These are phyloP conservation scores for Phoenix dactylifera DNA, from an alignment of 176 grass and related monocot genomes.

Conservation along the genomic window DNA sequence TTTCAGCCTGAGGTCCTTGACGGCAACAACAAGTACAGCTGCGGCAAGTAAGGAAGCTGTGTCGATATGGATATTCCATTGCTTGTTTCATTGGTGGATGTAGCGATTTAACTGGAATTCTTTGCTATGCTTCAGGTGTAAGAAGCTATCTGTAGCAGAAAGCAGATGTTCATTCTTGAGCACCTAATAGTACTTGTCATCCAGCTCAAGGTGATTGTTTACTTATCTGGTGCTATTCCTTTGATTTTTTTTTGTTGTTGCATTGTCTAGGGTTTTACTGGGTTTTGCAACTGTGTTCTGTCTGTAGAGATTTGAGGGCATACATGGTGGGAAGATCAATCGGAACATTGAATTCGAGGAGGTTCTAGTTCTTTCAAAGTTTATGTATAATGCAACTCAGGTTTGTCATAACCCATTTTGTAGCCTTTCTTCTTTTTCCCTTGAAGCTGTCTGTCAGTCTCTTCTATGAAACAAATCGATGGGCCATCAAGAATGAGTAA, in stretches of 20 bases:
- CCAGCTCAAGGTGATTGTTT: constrained; percentile 72
- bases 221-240: constrained; percentile 12
- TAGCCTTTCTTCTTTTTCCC: background rate
- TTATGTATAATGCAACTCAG: constrained; percentile 72
- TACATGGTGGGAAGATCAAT: constrained; percentile 90
- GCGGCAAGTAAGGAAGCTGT: constrained; percentile 44
- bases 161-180: constrained; percentile 83
- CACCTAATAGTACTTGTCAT: constrained; percentile 97
- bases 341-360: constrained; percentile 89
- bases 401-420: constrained; percentile 23
- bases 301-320: constrained; percentile 85
- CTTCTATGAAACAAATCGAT: too few relatives aligned
- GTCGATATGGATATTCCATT: too few relatives aligned
- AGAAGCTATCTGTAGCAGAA: constrained; percentile 83
- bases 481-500: too few relatives aligned
- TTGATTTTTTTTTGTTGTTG: constrained; percentile 7
- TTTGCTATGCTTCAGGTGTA: constrained; percentile 46
- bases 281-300: constrained; percentile 1
- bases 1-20: constrained; percentile 87
- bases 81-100: background rate
- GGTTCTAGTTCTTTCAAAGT: constrained; percentile 63
- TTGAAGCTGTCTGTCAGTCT: background rate
- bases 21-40: constrained; percentile 88
- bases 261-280: background rate
- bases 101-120: background rate